These are phyloP conservation scores for Aspergillus chevalieri DNA, from an alignment of 2,329 filamentous ascomycete species.

Conservation along the genomic window DNA sequence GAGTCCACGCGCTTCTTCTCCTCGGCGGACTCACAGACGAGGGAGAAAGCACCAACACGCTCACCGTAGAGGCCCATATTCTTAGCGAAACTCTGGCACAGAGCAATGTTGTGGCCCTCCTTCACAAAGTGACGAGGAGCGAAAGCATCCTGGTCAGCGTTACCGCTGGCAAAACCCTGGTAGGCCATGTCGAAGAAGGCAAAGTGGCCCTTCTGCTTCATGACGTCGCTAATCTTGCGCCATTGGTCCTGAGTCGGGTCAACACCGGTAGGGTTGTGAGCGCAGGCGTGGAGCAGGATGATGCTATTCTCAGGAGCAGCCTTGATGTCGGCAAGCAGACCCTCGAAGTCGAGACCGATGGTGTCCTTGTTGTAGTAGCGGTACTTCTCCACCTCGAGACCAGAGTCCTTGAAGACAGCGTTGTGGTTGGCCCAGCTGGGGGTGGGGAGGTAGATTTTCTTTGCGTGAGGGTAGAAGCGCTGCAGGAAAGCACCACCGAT, in stretches of 20 bases:
- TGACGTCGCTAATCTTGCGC: conserved; percentile 78
- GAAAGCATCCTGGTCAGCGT: conserved; percentile 89
- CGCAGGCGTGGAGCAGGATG: conserved; percentile 92
- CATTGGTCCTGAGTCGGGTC: conserved; percentile 90
- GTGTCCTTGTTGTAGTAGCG: conserved; percentile 99
- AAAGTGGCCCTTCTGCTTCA: conserved; percentile 82
- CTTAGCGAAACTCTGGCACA: conserved; percentile 96
- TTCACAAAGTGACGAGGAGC: conserved; percentile 88
- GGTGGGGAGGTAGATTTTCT: conserved; percentile 93
- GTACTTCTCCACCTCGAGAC: conserved; percentile 89
- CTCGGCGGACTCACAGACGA: conserved; percentile 75
- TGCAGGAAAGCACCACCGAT: conserved; percentile 90
- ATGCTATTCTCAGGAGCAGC: conserved; percentile 78
- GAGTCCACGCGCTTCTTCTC: conserved; percentile 96
- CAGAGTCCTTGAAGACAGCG: conserved; percentile 90
- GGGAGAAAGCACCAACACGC: conserved; percentile 93
- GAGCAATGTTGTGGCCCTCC: conserved; percentile 79
- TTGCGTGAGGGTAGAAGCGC: conserved; percentile 83
- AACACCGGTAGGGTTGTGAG: conserved; percentile 95
- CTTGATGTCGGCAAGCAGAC: conserved; percentile 85
- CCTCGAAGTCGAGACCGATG: conserved; percentile 95
- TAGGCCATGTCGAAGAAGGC: conserved; percentile 99
- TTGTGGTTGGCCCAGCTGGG: conserved; percentile 98
- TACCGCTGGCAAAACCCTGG: conserved; percentile 91
- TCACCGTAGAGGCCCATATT: conserved; percentile 99